Evolutionary conservation across 192 early-diverging fungal genomes (phyloP), one percentile per base, ranked within the genome.

Genomic region (Podila minutissima): DNA sequence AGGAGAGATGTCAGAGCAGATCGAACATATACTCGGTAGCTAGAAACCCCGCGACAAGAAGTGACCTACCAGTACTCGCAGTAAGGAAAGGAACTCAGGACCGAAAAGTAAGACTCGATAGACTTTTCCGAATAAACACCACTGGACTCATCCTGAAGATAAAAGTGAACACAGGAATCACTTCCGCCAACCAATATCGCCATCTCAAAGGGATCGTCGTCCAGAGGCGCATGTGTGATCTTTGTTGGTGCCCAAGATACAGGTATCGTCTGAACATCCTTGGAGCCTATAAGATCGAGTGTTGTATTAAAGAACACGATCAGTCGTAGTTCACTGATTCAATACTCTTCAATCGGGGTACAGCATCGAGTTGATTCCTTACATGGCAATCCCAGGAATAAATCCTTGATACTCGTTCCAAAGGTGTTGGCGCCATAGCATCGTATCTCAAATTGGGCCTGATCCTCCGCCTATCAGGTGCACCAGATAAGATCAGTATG

Each of bases 131-230:
- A 62, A 41, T 69, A 73, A 0, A 38, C 4, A 1, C 62, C 15
- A 17, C 31, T 33, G 1, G 19, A 50, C 49, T 32, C 53, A 20
- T 73, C 57, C 62, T 81, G 71, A 19, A 73, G 58, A 57, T 72
- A 81, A n/a, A 69, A 49, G 63, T 81, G 77, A 3, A 81, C 77
- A 63, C 77, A 65, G 32, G 70, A 72, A 19, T 81, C 77, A 33
- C 77, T 73, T 7, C 77, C 77, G 8, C 71, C 77, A n/a, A 81
- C 67, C 33, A 81, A 38, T 20, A 81, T 62, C 5, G 62, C 71
- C 77, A 81, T 73, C 55, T 81, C 77, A 37, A 81, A 81, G 1
- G 77, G 77, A 59, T 81, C 71, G 13, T 73, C 66, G 15, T 81
- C 77, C 48, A 73, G 15, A 33, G 77, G 77, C 0, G 66, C 46